A percentile compares a stretch with the other conserved stretches of the same genome.
phyloP scores from a whole-genome alignment of 164 flowering plant genomes.

The Kingdonia uniflora region DNA sequence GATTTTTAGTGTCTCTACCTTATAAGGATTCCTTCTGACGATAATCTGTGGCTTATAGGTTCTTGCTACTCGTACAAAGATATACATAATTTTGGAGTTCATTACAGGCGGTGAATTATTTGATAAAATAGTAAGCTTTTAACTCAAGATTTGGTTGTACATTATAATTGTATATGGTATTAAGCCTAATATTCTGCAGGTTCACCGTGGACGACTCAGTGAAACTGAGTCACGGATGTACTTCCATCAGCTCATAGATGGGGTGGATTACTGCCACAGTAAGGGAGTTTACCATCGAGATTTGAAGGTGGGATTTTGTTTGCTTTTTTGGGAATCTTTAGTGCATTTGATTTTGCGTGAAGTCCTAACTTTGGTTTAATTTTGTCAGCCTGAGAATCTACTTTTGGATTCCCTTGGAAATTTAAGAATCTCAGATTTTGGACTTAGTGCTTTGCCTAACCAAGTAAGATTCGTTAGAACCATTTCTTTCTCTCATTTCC shows the following conservation, averaged over 20 bases:
- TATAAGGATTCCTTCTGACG: too few relatives aligned
- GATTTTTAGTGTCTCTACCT: too few relatives aligned
- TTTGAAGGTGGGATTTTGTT: conserved; percentile 55
- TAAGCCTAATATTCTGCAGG: conserved; percentile 29
- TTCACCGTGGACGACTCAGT: conserved; percentile 79
- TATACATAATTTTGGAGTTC: conserved; percentile 92
- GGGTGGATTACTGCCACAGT: conserved; percentile 94
- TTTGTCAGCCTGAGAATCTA: conserved; percentile 92
- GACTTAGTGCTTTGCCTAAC: conserved; percentile 83
- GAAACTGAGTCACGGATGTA: conserved; percentile 78
- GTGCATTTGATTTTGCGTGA: conserved; percentile 3
- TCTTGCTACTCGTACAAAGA: conserved; percentile 94
- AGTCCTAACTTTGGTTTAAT: conserved; percentile 13
- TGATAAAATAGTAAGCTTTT: conserved; percentile 82
- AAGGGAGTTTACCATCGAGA: conserved; percentile 98
- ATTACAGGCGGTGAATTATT: conserved; percentile 98
- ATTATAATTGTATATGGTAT: neutral
- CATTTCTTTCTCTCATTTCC: neutral
- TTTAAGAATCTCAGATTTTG: conserved; percentile 95
- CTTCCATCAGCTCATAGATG: conserved; percentile 97
- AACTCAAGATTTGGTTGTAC: conserved; percentile 4
- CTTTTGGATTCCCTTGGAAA: conserved; percentile 88
- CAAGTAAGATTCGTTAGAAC: conserved; percentile 34
- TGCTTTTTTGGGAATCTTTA: conserved; percentile 7
- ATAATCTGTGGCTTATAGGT: conserved; percentile 41